Evolutionary conservation across 768 basidiomycete species (phyloP).

Genomic region (Naganishia friedmannii): DNA sequence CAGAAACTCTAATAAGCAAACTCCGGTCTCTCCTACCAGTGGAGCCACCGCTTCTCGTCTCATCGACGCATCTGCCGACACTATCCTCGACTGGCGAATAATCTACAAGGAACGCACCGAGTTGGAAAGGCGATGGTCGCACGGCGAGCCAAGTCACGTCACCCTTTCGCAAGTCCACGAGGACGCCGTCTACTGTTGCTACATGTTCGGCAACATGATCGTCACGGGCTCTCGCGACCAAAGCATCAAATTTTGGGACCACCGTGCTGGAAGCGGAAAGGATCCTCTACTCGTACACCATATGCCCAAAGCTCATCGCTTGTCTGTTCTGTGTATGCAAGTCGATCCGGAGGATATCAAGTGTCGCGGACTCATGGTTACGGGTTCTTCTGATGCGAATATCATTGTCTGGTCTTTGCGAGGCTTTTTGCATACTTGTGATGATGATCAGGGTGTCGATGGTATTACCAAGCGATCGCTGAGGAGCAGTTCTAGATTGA

Average conservation of each 20-base stretch:
- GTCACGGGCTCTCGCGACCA: constrained; percentile 28
- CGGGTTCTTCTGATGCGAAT: constrained; percentile 26
- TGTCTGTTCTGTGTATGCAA: constrained; percentile 30
- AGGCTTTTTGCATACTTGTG: constrained; percentile 9
- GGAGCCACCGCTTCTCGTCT: not conserved
- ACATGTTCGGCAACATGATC: constrained; percentile 18
- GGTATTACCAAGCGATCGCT: not conserved
- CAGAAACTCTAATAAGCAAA: not conserved
- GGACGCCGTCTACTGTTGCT: constrained; percentile 30
- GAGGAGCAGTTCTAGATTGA: constrained; percentile 3
- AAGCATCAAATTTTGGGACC: constrained; percentile 29
- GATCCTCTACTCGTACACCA: not conserved
- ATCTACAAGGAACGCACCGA: constrained; percentile 27
- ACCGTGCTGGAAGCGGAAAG: not conserved
- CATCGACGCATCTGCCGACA: constrained; percentile 1
- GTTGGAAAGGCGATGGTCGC: constrained; percentile 28
- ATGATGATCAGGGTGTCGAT: constrained; percentile 5
- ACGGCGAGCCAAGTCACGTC: not conserved
- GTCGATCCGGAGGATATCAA: constrained; percentile 20
- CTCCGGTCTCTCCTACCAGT: not conserved
- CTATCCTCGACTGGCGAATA: constrained; percentile 26
- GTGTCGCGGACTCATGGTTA: constrained; percentile 24
- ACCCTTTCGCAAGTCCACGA: constrained; percentile 2
- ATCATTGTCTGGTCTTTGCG: constrained; percentile 28
- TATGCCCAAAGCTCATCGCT: constrained; percentile 23